Evolutionary conservation across 2,329 filamentous ascomycete species (phyloP).

Genomic region (Alternaria sp.): DNA sequence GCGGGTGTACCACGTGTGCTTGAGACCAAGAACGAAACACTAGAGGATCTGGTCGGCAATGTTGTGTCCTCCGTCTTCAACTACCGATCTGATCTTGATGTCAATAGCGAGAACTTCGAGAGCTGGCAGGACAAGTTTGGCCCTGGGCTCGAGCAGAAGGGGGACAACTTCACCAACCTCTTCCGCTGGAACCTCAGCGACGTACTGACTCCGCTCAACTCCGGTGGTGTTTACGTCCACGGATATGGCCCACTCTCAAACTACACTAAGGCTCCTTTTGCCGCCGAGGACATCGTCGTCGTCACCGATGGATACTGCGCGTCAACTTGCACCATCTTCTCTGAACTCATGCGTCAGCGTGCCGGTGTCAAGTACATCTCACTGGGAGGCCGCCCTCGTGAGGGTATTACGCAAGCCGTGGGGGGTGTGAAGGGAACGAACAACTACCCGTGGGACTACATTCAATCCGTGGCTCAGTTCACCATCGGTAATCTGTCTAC

Average conservation of each 20-base stretch:
- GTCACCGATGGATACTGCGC: constrained; percentile 61
- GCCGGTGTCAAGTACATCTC: constrained; percentile 63
- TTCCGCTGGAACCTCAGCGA: constrained; percentile 60
- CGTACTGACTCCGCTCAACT: constrained; percentile 45
- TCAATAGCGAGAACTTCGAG: constrained; percentile 58
- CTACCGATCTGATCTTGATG: constrained; percentile 54
- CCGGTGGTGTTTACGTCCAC: constrained; percentile 42
- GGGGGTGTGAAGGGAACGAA: constrained; percentile 69
- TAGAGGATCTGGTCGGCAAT: constrained; percentile 32
- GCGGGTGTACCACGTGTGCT: constrained; percentile 40
- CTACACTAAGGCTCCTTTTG: constrained; percentile 48
- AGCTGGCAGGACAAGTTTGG: constrained; percentile 57
- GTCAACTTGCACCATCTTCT: constrained; percentile 66
- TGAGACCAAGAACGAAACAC: constrained; percentile 47
- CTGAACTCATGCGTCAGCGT: constrained; percentile 60
- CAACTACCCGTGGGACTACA: constrained; percentile 39
- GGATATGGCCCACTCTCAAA: constrained; percentile 46
- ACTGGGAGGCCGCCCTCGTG: constrained; percentile 64
- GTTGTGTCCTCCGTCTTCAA: constrained; percentile 54
- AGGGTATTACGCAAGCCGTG: constrained; percentile 60
- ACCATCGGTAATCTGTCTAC: constrained; percentile 28
- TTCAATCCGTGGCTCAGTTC: constrained; percentile 35
- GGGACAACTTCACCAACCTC: constrained; percentile 64
- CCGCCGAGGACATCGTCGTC: constrained; percentile 56
- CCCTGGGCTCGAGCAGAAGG: constrained; percentile 46